These are phyloP conservation scores for Epichloe festucae DNA, from an alignment of 2,329 filamentous ascomycete genomes.

Conservation along the genomic window DNA sequence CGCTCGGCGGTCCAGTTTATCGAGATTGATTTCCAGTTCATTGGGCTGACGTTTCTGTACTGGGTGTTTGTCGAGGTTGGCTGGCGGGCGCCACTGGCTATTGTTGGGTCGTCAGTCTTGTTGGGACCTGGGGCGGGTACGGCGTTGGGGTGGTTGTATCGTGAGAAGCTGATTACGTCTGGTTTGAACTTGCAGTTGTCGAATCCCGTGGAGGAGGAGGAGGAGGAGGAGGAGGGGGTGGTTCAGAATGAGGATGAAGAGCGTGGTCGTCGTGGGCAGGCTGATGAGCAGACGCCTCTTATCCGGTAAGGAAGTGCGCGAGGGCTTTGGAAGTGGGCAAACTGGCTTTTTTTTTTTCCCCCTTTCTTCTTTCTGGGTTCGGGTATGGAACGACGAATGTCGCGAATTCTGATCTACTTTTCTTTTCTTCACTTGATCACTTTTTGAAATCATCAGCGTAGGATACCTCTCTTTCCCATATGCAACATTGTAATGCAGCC, in stretches of 20 bases:
- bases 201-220: constrained; percentile 5
- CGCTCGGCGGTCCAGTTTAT: constrained; percentile 31
- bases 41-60: constrained; percentile 35
- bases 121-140: constrained; percentile 26
- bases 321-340: neutral
- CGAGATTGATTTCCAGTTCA: constrained; percentile 32
- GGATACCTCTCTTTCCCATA: neutral
- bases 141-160: constrained; percentile 26
- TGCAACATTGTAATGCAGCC: neutral
- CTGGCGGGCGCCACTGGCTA: constrained; percentile 24
- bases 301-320: constrained; percentile 9
- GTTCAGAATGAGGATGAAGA: constrained; percentile 9
- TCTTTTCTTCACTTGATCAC: too few species aligned
- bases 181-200: constrained; percentile 10
- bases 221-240: constrained; percentile 1
- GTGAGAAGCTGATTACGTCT: constrained; percentile 20
- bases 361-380: neutral
- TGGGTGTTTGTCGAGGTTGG: constrained; percentile 41
- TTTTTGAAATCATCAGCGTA: neutral
- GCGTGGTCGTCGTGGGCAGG: constrained; percentile 1
- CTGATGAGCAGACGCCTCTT: constrained; percentile 23
- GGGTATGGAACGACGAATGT: neutral
- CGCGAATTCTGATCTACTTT: too few species aligned
- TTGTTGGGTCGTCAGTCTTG: constrained; percentile 16
- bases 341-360: neutral